phyloP scores from a whole-genome alignment of 139 green algal species.

The Eudorina sp. region DNA sequence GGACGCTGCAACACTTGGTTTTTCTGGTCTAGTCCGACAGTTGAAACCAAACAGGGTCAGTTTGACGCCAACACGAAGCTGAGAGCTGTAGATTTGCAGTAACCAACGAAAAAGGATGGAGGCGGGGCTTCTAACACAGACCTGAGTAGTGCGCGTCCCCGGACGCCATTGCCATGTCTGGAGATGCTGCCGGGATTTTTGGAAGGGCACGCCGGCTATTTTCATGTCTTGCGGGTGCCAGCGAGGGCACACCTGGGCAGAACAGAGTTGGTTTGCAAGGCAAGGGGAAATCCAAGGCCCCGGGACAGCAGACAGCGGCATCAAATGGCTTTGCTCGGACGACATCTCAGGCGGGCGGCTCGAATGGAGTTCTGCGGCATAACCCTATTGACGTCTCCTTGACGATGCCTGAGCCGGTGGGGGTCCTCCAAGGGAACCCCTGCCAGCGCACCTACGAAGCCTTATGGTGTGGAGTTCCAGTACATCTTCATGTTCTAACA shows the following conservation, averaged over 20 bases:
- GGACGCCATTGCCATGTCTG: conserved; percentile 20
- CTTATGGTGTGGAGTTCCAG: conserved; percentile 2
- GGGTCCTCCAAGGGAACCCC: conserved; percentile 18
- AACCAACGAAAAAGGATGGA: too few species aligned
- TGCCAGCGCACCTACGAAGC: conserved; percentile 15
- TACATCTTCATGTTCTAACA: conserved; percentile 34
- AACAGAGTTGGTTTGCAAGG: neutral
- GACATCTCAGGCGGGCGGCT: neutral
- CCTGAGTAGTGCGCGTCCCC: neutral
- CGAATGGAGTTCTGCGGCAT: neutral
- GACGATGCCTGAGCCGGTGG: neutral
- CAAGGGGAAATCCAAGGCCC: neutral
- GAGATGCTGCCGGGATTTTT: neutral
- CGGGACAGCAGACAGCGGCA: neutral
- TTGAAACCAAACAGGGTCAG: too few species aligned
- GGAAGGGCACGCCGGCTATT: neutral
- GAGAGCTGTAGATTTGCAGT: too few species aligned
- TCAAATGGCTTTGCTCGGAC: neutral
- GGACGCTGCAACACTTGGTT: too few species aligned
- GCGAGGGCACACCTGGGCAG: neutral
- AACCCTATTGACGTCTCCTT: conserved; percentile 28
- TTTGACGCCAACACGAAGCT: too few species aligned
- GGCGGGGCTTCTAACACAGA: neutral
- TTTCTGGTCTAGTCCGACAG: too few species aligned
- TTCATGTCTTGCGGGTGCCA: conserved; percentile 1